These are phyloP conservation scores for Aphanocladium album DNA, from an alignment of 2,329 filamentous ascomycete species.

Conservation along the genomic window DNA sequence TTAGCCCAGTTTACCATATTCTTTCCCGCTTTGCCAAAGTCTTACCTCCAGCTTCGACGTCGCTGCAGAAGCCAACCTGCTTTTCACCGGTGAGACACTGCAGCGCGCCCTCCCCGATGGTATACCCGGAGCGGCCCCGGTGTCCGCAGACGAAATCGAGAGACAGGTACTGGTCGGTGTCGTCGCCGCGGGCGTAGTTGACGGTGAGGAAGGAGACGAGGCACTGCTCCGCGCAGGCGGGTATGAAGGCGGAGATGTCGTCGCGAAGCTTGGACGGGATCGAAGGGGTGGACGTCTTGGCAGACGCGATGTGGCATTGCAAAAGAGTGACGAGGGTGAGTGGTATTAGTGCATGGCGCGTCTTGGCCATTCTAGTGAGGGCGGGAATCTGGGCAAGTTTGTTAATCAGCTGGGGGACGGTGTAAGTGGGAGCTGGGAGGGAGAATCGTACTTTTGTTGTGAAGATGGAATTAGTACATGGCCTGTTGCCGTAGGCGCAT, in stretches of 20 bases:
- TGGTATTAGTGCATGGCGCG: background rate
- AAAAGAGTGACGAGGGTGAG: slow-evolving; percentile 13
- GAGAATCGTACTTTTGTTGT: background rate
- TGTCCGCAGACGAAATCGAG: slow-evolving; percentile 60
- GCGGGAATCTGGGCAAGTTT: slow-evolving; percentile 26
- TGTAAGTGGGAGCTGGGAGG: slow-evolving; percentile 9
- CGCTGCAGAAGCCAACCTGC: slow-evolving; percentile 46
- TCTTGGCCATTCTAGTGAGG: slow-evolving; percentile 35
- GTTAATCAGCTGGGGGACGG: background rate
- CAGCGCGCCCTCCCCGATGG: slow-evolving; percentile 65
- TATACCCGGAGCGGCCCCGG: slow-evolving; percentile 56
- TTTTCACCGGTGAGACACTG: slow-evolving; percentile 58
- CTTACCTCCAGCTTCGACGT: slow-evolving; percentile 34
- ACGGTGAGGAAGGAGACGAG: slow-evolving; percentile 57
- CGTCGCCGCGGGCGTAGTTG: slow-evolving; percentile 45
- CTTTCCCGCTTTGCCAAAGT: too few species aligned
- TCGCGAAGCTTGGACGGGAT: slow-evolving; percentile 23
- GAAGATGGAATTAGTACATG: background rate
- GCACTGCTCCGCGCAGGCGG: slow-evolving; percentile 56
- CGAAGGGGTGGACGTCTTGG: slow-evolving; percentile 20
- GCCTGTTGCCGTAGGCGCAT: background rate
- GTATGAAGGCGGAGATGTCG: slow-evolving; percentile 42
- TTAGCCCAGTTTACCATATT: background rate
- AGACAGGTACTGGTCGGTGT: slow-evolving; percentile 46
- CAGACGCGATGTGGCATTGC: background rate